These are phyloP conservation scores for Hippophae rhamnoides DNA, from an alignment of 306 rosid genomes.

Conservation along the genomic window DNA sequence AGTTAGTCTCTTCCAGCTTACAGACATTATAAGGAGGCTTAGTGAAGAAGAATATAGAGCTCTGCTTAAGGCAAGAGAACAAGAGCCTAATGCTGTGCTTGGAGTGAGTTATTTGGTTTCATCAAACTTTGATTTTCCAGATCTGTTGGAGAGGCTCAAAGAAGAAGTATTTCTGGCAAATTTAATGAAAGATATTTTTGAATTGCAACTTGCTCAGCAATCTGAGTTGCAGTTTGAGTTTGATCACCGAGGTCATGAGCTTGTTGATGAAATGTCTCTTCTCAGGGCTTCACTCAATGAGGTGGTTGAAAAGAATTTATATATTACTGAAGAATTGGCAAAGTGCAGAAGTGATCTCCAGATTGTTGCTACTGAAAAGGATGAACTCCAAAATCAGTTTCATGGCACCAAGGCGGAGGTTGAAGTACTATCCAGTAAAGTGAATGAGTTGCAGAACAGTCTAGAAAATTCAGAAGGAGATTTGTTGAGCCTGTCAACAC, in stretches of 20 bases:
- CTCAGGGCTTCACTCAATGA: constrained; percentile 38
- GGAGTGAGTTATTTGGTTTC: no score
- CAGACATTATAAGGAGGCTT: no score
- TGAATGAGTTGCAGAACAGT: constrained; percentile 42
- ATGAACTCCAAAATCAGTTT: constrained; percentile 48
- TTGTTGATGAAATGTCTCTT: constrained; percentile 43
- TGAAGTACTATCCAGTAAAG: constrained; percentile 51
- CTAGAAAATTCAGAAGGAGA: constrained; percentile 50
- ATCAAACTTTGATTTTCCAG: no score
- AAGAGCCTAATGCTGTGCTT: no score
- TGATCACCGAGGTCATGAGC: constrained; percentile 32
- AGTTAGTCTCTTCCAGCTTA: no score
- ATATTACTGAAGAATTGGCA: constrained; percentile 54
- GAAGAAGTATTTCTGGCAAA: constrained; percentile 35
- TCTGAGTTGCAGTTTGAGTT: no score
- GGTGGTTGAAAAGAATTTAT: constrained; percentile 46
- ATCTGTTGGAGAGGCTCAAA: no score
- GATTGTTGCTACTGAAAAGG: constrained; percentile 38
- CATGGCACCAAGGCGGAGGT: constrained; percentile 35
- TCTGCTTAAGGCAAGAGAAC: no score
- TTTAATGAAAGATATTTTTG: no score
- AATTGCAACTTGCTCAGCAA: no score
- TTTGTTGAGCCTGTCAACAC: constrained; percentile 37
- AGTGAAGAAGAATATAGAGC: no score
- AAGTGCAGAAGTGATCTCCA: constrained; percentile 47